Percentiles rank a stretch among this genome's conserved stretches.
Conservation (phyloP, 106 monocot genomes). For the Posidonia australis region DNA sequence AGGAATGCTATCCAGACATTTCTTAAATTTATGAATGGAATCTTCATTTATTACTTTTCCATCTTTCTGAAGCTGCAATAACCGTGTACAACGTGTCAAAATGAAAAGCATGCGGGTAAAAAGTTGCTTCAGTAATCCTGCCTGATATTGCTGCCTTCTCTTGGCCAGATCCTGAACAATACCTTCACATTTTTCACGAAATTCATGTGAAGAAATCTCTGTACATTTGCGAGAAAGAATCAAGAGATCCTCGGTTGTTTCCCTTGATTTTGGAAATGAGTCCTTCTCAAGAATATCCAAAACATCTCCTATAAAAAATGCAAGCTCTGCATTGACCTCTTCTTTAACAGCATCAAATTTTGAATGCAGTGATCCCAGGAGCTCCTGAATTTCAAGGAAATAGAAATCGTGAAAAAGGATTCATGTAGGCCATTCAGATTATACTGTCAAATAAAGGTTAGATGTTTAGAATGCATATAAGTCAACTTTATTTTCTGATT, state of each 20-base stretch:
- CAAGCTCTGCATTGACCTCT: conserved; percentile 41
- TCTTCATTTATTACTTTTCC: conserved; percentile 31
- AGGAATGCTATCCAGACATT: conserved; percentile 57
- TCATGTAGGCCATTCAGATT: not conserved
- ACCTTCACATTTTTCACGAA: conserved; percentile 44
- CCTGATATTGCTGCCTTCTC: conserved; percentile 28
- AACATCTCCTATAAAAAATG: conserved; percentile 35
- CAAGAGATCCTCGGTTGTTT: conserved; percentile 31
- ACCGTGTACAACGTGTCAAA: conserved; percentile 50
- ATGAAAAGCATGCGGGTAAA: conserved; percentile 52
- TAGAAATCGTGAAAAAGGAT: not conserved
- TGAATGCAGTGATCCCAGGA: conserved; percentile 44
- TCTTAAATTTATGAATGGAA: conserved; percentile 45
- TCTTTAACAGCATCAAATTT: conserved; percentile 51
- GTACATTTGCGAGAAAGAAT: conserved; percentile 34
- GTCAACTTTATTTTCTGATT: not conserved
- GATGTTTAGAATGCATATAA: not conserved
- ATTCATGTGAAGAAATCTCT: conserved; percentile 38
- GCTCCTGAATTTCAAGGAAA: conserved; percentile 27
- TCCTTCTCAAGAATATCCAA: conserved; percentile 30
- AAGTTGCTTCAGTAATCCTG: conserved; percentile 31
- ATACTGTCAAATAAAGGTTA: not conserved
- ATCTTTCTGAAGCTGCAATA: conserved; percentile 63
- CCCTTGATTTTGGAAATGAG: conserved; percentile 15
- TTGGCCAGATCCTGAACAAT: conserved; percentile 52